These are phyloP conservation scores for Osmanthus fragrans DNA, from an alignment of 257 asterid species.

Conservation along the genomic window DNA sequence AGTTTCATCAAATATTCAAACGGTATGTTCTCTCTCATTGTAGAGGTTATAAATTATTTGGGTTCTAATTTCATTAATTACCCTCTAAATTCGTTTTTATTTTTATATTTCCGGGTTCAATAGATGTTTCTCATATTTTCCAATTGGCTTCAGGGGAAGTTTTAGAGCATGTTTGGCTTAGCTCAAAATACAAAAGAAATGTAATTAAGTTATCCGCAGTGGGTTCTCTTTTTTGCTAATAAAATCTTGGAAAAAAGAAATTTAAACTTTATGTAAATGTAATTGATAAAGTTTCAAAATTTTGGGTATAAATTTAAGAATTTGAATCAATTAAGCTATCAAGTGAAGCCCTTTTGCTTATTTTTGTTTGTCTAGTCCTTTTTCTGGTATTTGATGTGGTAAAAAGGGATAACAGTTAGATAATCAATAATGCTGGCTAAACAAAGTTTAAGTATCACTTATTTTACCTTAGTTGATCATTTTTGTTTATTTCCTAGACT, in stretches of 20 bases:
- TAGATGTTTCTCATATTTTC: constrained; percentile 4
- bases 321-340: not conserved
- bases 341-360: constrained; percentile 3
- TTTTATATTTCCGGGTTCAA: constrained; percentile 11
- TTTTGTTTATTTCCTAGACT: not conserved
- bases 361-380: not conserved
- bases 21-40: constrained; percentile 22
- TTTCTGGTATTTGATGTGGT: not conserved
- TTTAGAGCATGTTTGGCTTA: not conserved
- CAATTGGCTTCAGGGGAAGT: constrained; percentile 17
- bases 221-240: not conserved
- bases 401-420: not conserved
- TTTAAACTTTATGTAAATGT: constrained; percentile 11
- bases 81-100: constrained; percentile 7
- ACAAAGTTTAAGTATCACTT: not conserved
- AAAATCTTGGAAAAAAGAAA: not conserved
- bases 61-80: not conserved
- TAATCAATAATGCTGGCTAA: not conserved
- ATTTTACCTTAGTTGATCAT: constrained; percentile 2
- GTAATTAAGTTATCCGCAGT: not conserved
- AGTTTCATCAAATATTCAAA: constrained; percentile 24
- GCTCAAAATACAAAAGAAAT: not conserved
- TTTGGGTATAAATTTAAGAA: not conserved
- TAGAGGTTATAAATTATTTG: constrained; percentile 25
- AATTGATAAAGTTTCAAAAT: not conserved